Percentiles rank a stretch among this genome's conserved stretches.
Evolutionary conservation across 108 stramenopile genomes (phyloP).

Genomic region (Conticribra guillardii): DNA sequence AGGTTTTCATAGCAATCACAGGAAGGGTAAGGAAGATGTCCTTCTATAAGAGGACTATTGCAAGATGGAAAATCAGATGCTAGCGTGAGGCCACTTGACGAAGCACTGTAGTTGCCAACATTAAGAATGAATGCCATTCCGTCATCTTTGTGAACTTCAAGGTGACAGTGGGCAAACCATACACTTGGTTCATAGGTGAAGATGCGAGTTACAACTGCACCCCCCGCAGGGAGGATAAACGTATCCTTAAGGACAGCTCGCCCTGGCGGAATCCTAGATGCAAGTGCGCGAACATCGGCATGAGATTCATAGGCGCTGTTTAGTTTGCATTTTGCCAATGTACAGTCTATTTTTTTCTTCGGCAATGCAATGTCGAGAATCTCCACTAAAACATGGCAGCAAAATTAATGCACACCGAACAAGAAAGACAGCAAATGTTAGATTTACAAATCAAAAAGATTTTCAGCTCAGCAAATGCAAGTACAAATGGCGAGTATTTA

Average conservation of each 20-base stretch:
- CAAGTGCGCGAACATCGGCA: conserved; percentile 13
- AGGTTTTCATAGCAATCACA: conserved; percentile 19
- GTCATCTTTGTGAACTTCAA: conserved; percentile 14
- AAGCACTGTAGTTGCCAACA: conserved; percentile 23
- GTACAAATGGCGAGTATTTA: conserved; percentile 9
- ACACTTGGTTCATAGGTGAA: conserved; percentile 9
- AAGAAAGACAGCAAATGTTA: neutral
- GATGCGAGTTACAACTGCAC: conserved; percentile 23
- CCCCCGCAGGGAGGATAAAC: conserved; percentile 25
- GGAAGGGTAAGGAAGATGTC: conserved; percentile 7
- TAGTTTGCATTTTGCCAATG: conserved; percentile 18
- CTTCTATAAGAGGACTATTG: neutral
- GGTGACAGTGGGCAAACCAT: conserved; percentile 26
- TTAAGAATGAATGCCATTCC: conserved; percentile 29
- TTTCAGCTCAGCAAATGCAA: neutral
- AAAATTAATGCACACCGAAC: too few species aligned
- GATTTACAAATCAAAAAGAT: neutral
- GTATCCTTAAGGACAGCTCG: conserved; percentile 21
- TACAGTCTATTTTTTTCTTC: too few species aligned
- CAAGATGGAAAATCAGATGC: conserved; percentile 17
- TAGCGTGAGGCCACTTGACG: neutral
- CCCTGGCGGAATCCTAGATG: conserved; percentile 1
- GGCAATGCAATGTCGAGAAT: too few species aligned
- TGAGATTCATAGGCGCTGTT: conserved; percentile 5
- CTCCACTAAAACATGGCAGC: too few species aligned